phyloP scores from a whole-genome alignment of 2,329 filamentous ascomycete genomes.

The Diaporthe sp. region DNA sequence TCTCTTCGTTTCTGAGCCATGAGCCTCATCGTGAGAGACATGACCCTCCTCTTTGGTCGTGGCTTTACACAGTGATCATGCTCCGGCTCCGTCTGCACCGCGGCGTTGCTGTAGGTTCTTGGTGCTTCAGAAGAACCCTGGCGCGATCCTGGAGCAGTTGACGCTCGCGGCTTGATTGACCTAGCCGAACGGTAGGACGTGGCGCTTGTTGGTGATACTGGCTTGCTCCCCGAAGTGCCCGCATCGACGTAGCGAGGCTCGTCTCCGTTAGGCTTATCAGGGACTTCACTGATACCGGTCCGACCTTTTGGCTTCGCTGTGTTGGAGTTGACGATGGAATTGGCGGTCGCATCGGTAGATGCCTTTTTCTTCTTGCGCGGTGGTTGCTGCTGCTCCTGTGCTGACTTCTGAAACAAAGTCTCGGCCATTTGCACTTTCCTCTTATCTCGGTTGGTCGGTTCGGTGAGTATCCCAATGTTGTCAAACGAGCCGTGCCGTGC shows the following conservation, averaged over 20 bases:
- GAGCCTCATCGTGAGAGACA: conserved; percentile 62
- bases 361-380: conserved; percentile 74
- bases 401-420: conserved; percentile 73
- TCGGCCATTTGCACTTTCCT: conserved; percentile 76
- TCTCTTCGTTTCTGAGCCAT: conserved; percentile 50
- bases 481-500: conserved; percentile 71
- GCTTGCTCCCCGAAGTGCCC: conserved; percentile 67
- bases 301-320: conserved; percentile 48
- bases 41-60: conserved; percentile 59
- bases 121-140: conserved; percentile 55
- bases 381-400: conserved; percentile 64
- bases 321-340: conserved; percentile 38
- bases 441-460: conserved; percentile 76
- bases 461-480: conserved; percentile 71
- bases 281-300: conserved; percentile 42
- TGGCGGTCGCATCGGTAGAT: conserved; percentile 65
- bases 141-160: conserved; percentile 51
- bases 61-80: conserved; percentile 51
- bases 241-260: conserved; percentile 65
- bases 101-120: conserved; percentile 63
- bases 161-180: conserved; percentile 49
- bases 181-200: conserved; percentile 54
- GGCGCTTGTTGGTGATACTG: conserved; percentile 62
- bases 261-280: conserved; percentile 49
- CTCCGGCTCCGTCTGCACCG: conserved; percentile 68